Conservation (phyloP, 148 eudicot genomes). For the Gaultheria prostrata region DNA sequence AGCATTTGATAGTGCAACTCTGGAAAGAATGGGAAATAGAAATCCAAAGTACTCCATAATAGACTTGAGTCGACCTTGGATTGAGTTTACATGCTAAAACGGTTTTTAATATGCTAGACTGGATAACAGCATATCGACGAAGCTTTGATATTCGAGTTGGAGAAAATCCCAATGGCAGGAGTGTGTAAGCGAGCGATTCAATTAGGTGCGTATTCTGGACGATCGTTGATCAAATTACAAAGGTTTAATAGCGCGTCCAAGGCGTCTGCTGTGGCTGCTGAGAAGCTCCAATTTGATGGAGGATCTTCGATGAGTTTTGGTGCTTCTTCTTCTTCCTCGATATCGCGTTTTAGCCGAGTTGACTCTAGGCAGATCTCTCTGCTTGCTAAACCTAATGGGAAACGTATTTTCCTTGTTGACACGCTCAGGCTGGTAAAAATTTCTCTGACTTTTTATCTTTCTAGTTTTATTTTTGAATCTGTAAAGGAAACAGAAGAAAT, state of each 20-base stretch:
- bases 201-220: constrained; percentile 26
- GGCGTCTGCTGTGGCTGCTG: background rate
- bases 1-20: too few relatives aligned
- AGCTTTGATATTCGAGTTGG: background rate
- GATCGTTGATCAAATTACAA: constrained; percentile 21
- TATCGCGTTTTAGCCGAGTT: constrained; percentile 15
- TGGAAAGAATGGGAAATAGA: too few relatives aligned
- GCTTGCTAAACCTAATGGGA: constrained; percentile 46
- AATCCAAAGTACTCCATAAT: too few relatives aligned
- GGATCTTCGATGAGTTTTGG: constrained; percentile 1
- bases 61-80: too few relatives aligned
- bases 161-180: constrained; percentile 27
- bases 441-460: background rate
- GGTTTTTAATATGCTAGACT: too few relatives aligned
- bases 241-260: constrained; percentile 18
- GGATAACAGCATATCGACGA: too few relatives aligned
- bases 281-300: constrained; percentile 16
- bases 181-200: constrained; percentile 39
- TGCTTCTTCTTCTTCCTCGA: constrained; percentile 1
- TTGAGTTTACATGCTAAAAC: too few relatives aligned
- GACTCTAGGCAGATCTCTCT: constrained; percentile 39
- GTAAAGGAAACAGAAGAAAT: background rate
- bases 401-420: constrained; percentile 69
- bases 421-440: constrained; percentile 55
- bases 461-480: background rate